Base-by-base conservation (phyloP, 1,284 basidiomycete species). In the Cutaneotrichosporon sp. region DNA sequence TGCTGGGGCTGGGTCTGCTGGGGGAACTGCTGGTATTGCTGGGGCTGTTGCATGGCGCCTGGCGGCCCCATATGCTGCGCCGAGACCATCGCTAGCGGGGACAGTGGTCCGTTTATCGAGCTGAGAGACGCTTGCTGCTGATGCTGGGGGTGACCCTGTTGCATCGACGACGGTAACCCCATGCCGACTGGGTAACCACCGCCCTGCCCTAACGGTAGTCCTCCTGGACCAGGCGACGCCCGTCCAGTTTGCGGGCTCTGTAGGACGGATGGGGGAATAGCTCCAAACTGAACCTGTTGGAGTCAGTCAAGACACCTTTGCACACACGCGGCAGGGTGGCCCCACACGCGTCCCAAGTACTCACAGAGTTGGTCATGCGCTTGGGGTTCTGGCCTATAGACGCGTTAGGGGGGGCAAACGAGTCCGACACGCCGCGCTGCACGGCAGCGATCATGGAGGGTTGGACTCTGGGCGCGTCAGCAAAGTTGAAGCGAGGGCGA, bases 351-450 rank as follows among this genome's bases (percentile, higher is more conserved):
- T 5, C 11, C 22, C 22, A 30, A 22, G 7, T 34, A 53, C 60
- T 38, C 18, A 64, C 65, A 14, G 50, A 56, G 52, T 36, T 58
- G 18, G 67, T 68, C 62, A 64, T 63, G 31, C 67, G 59, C 22
- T 62, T 57, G 9, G 56, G 51, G 53, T 61, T 61, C 42, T 46
- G 42, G 60, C 32, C 62, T 18, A 53, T 47, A 22, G 57, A 51
- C 8, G 61, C 46, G 55, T 22, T 30, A 11, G 60, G 50, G 18
- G 38, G 34, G 5, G 34, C 55, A 57, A 59, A 66, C 47, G 65
- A 61, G 56, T 59, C 65, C 7, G 68, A 61, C 10, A 64, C 65
- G 38, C 64, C 63, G 26, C 65, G 65, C 34, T 62, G 61, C 11
- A 42, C 53, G 0, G 53, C 26, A 2, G 63, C 63, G 6, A 38